Percentiles rank a stretch among this genome's conserved stretches.
Evolutionary conservation across 331 rosid species (phyloP).

Genomic region (Rhamnella rubrinervis): DNA sequence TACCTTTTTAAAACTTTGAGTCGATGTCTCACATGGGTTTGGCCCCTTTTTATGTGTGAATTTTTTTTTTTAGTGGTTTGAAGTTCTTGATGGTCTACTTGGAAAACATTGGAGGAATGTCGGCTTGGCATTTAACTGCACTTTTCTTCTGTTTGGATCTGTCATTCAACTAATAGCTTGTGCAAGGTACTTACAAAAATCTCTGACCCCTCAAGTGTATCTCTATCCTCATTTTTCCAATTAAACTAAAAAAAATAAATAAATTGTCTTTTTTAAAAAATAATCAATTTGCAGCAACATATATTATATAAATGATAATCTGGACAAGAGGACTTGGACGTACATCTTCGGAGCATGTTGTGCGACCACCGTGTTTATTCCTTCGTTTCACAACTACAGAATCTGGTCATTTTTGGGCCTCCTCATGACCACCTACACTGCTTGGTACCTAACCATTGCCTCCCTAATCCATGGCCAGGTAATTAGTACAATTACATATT

Average conservation of each 20-base stretch:
- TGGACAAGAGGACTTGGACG: constrained; percentile 99
- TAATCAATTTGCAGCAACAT: constrained; percentile 60
- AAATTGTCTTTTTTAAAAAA: not conserved
- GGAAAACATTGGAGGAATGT: constrained; percentile 98
- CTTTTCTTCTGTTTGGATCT: constrained; percentile 99
- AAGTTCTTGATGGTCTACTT: constrained; percentile 95
- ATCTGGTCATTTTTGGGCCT: constrained; percentile 98
- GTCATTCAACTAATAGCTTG: constrained; percentile 98
- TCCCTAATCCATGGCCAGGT: constrained; percentile 94
- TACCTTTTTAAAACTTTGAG: not conserved
- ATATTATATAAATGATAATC: constrained; percentile 91
- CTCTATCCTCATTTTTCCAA: constrained; percentile 20
- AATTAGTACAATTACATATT: not conserved
- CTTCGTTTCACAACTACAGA: constrained; percentile 93
- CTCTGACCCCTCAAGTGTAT: constrained; percentile 36
- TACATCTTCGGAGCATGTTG: constrained; percentile 98
- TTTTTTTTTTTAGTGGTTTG: constrained; percentile 62
- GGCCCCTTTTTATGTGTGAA: not conserved
- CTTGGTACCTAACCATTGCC: constrained; percentile 94
- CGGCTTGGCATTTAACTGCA: constrained; percentile 99
- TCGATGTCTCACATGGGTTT: constrained; percentile 33
- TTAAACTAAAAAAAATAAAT: not conserved
- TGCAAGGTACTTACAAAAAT: constrained; percentile 65
- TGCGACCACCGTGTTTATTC: constrained; percentile 97
- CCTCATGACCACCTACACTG: constrained; percentile 97